Conservation (phyloP, 2,329 filamentous ascomycete species). For the Penicillium hesseltinei region DNA sequence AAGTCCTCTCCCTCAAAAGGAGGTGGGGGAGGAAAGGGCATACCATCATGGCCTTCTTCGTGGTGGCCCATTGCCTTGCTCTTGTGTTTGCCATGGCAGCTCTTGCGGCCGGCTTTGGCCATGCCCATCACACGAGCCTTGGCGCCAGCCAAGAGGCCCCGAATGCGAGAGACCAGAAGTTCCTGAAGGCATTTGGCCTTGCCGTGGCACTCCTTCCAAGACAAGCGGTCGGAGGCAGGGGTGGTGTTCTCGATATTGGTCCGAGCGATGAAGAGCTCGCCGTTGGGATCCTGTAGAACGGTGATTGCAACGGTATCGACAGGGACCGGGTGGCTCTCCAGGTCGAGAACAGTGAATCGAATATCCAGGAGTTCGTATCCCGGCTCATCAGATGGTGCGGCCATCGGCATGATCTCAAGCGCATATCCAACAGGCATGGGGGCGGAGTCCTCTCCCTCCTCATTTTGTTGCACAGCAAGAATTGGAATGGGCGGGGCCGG, state of each 20-base stretch:
- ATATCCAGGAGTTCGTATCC: conserved; percentile 38
- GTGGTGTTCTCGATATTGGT: conserved; percentile 40
- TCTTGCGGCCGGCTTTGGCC: conserved; percentile 28
- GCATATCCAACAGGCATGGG: conserved; percentile 45
- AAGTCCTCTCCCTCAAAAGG: conserved; percentile 9
- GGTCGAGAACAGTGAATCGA: conserved; percentile 47
- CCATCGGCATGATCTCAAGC: conserved; percentile 39
- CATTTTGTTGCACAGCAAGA: conserved; percentile 34
- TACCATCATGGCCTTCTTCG: conserved; percentile 3
- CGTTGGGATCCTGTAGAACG: conserved; percentile 37
- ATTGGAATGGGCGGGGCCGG: conserved; percentile 32
- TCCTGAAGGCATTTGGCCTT: conserved; percentile 40
- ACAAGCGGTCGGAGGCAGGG: conserved; percentile 34
- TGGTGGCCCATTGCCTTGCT: conserved; percentile 4
- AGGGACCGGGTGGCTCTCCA: conserved; percentile 44
- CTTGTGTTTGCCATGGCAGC: conserved; percentile 32
- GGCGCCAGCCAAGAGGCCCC: conserved; percentile 37
- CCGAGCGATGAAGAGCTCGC: conserved; percentile 39
- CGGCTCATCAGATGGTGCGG: conserved; percentile 30
- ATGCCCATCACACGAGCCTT: conserved; percentile 37
- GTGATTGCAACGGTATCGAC: conserved; percentile 45
- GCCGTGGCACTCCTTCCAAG: conserved; percentile 45
- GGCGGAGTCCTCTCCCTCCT: conserved; percentile 38
- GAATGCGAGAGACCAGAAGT: conserved; percentile 42
- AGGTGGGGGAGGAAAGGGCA: conserved; percentile 10